Evolutionary conservation across 306 rosid species (phyloP).

Genomic region (Geum urbanum): DNA sequence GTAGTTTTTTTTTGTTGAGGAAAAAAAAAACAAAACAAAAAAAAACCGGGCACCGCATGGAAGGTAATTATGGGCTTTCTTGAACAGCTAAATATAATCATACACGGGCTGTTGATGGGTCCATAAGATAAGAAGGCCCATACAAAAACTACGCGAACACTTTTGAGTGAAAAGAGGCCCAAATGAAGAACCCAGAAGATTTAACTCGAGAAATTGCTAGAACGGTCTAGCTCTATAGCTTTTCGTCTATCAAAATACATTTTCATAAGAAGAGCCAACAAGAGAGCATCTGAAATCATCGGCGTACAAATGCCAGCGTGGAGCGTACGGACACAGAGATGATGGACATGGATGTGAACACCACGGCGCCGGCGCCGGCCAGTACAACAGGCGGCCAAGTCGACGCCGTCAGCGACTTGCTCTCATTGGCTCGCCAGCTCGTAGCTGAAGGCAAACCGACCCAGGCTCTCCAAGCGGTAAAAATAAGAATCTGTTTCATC

Average conservation of each 20-base stretch:
- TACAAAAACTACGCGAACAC: too few species aligned
- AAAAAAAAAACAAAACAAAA: too few species aligned
- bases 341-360: slow-evolving; percentile 31
- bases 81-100: too few species aligned
- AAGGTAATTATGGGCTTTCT: too few species aligned
- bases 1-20: too few species aligned
- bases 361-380: slow-evolving; percentile 22
- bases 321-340: slow-evolving; percentile 33
- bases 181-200: neutral
- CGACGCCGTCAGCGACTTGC: slow-evolving; percentile 48
- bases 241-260: neutral
- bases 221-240: slow-evolving; percentile 15
- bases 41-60: too few species aligned
- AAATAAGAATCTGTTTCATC: neutral
- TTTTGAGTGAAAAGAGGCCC: neutral
- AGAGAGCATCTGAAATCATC: neutral
- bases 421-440: slow-evolving; percentile 78
- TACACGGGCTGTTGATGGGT: too few species aligned
- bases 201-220: slow-evolving; percentile 25
- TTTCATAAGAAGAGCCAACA: too few species aligned
- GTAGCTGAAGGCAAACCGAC: slow-evolving; percentile 79
- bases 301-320: slow-evolving; percentile 27
- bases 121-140: too few species aligned
- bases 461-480: slow-evolving; percentile 91
- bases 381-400: slow-evolving; percentile 15